These are phyloP conservation scores for Botrytis galanthina DNA, from an alignment of 2,329 filamentous ascomycete species.

Conservation along the genomic window DNA sequence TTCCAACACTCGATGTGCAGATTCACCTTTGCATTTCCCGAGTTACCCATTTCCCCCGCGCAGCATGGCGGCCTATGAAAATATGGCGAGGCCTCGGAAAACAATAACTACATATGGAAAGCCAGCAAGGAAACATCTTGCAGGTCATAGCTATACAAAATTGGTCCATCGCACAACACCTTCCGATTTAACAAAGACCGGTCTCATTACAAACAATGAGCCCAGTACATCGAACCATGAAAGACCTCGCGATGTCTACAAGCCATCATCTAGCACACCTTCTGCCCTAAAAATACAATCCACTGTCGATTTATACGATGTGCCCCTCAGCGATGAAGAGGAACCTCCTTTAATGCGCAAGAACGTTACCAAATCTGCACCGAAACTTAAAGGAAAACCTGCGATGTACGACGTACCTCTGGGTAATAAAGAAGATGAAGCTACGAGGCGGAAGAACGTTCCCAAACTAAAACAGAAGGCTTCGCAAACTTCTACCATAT, in stretches of 20 bases:
- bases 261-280: conserved; percentile 15
- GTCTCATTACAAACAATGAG: conserved; percentile 15
- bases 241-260: conserved; percentile 8
- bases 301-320: conserved; percentile 29
- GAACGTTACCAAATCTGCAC: conserved; percentile 16
- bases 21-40: conserved; percentile 10
- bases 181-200: conserved; percentile 25
- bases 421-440: conserved; percentile 23
- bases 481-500: not conserved
- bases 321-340: conserved; percentile 31
- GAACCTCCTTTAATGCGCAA: conserved; percentile 16
- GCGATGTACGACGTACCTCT: conserved; percentile 30
- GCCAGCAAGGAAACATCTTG: conserved; percentile 33
- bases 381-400: conserved; percentile 3
- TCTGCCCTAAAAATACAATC: conserved; percentile 5
- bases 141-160: conserved; percentile 32
- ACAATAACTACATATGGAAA: conserved; percentile 39
- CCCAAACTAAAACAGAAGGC: conserved; percentile 24
- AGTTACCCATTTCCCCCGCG: conserved; percentile 9
- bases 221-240: conserved; percentile 10
- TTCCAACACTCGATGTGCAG: conserved; percentile 10
- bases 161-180: conserved; percentile 27
- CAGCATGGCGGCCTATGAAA: conserved; percentile 36
- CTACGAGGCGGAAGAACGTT: conserved; percentile 22
- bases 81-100: conserved; percentile 32